These are phyloP conservation scores for Thalia dealbata DNA, from an alignment of 176 grass and related monocot species.

Conservation along the genomic window DNA sequence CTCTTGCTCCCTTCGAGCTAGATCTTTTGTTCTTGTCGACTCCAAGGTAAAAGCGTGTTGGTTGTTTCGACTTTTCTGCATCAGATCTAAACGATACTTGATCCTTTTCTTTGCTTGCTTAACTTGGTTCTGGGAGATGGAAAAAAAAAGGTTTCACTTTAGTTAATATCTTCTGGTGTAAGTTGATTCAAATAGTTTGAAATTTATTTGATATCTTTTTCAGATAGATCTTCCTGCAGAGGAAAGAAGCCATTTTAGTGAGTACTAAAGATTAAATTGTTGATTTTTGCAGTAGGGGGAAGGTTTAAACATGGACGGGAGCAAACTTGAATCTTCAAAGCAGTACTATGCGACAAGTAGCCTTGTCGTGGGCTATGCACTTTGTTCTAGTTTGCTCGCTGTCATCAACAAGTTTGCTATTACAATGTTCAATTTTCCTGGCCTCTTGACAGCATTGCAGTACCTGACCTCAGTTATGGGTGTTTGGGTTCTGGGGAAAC, in stretches of 20 bases:
- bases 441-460: constrained; percentile 17
- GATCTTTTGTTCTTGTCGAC: neutral
- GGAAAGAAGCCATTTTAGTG: neutral
- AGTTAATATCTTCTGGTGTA: too few species aligned
- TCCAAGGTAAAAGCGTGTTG: neutral
- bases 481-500: constrained; percentile 16
- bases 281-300: constrained; percentile 1
- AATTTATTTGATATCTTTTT: neutral
- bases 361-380: constrained; percentile 16
- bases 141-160: too few species aligned
- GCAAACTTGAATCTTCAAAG: constrained; percentile 1
- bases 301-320: neutral
- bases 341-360: constrained; percentile 11
- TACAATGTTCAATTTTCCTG: constrained; percentile 17
- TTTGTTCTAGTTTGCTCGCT: constrained; percentile 18
- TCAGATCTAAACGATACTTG: neutral
- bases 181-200: too few species aligned
- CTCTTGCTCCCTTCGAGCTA: neutral
- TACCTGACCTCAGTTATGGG: constrained; percentile 6
- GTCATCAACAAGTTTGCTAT: constrained; percentile 23
- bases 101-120: too few species aligned
- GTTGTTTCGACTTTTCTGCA: neutral
- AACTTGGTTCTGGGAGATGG: too few species aligned
- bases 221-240: neutral
- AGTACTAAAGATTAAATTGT: neutral